phyloP scores from a whole-genome alignment of 148 eudicot species.

The Camellia japonica region DNA sequence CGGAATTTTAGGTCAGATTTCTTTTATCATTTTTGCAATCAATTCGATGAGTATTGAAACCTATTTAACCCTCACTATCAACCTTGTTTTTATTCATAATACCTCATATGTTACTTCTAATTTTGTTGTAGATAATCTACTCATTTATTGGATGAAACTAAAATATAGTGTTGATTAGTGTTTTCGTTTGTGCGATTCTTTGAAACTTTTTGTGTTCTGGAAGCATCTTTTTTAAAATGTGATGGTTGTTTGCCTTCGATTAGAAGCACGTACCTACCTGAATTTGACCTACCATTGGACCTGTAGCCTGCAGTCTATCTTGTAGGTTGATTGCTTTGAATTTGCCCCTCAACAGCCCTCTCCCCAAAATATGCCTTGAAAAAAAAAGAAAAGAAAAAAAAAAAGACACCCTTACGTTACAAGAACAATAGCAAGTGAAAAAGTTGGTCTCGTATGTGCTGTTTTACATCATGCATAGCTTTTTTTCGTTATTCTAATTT shows the following conservation, averaged over 20 bases:
- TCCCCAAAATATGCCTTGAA: background rate
- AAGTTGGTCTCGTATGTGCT: background rate
- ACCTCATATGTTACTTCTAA: background rate
- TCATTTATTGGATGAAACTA: background rate
- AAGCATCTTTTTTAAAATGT: conserved; percentile 1
- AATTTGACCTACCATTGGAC: background rate
- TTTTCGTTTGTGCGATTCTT: background rate
- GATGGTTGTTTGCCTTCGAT: conserved; percentile 5
- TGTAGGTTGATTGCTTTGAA: conserved; percentile 7
- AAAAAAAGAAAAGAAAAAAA: too few relatives aligned
- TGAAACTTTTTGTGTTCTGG: background rate
- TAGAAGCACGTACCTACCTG: background rate
- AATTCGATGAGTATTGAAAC: background rate
- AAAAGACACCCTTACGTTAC: background rate
- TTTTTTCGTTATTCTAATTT: background rate
- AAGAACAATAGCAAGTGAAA: background rate
- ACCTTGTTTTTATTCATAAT: background rate
- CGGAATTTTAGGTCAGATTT: background rate
- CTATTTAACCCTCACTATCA: background rate
- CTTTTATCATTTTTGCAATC: background rate
- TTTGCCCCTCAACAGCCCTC: background rate
- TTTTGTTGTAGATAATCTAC: background rate
- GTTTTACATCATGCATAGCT: background rate
- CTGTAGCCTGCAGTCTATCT: background rate
- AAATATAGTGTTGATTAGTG: background rate